Conservation (phyloP, 176 grass and related monocot genomes). For the maize (Zea mays) region Zm-B73-REFERENCE-NAM-5.0 NC_050102.1:1335501-1336000, state of each 20-base stretch:
- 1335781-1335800: constrained; percentile 15
- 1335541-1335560: constrained; percentile 74
- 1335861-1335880: constrained; percentile 30
- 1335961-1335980: constrained; percentile 44
- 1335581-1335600: constrained; percentile 72
- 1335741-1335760: constrained; percentile 36
- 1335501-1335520: constrained; percentile 94
- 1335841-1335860: neutral
- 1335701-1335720: constrained; percentile 35
- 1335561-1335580: constrained; percentile 64
- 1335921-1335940: neutral
- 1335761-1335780: constrained; percentile 24
- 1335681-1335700: constrained; percentile 34
- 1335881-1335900: neutral
- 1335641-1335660: constrained; percentile 39
- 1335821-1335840: constrained; percentile 17
- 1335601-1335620: constrained; percentile 53
- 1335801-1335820: constrained; percentile 12
- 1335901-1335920: constrained; percentile 3
- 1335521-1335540: constrained; percentile 67
- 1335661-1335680: constrained; percentile 49
- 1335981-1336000: constrained; percentile 7
- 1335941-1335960: neutral
- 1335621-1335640: constrained; percentile 54
- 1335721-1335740: constrained; percentile 16